These are phyloP conservation scores for Mycena latifolia DNA, from an alignment of 768 basidiomycete genomes.

Conservation along the genomic window DNA sequence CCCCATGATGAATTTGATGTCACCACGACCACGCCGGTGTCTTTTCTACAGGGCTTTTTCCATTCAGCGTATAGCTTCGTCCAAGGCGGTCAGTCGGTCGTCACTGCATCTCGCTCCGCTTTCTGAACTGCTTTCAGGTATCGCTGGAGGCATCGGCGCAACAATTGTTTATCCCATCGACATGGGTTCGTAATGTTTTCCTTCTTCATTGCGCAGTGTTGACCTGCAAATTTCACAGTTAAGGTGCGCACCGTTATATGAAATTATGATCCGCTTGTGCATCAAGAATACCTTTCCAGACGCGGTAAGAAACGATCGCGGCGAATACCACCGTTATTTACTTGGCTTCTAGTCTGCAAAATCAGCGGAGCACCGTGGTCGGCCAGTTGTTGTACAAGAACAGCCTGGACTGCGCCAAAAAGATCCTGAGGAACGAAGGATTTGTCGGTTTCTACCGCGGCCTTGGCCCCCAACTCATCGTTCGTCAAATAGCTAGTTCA, in stretches of 20 bases:
- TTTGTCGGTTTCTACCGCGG: constrained; percentile 97
- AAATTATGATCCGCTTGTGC: constrained; percentile 11
- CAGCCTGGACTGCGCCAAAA: constrained; percentile 92
- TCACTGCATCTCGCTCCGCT: background rate
- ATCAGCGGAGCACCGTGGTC: constrained; percentile 96
- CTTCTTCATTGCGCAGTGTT: constrained; percentile 15
- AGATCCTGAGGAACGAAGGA: constrained; percentile 96
- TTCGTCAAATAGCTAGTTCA: constrained; percentile 50
- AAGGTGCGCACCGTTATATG: constrained; percentile 66
- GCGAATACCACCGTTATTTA: background rate
- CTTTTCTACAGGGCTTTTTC: constrained; percentile 67
- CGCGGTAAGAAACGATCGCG: constrained; percentile 57
- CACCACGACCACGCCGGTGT: constrained; percentile 46
- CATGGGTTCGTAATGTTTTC: constrained; percentile 69
- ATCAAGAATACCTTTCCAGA: constrained; percentile 51
- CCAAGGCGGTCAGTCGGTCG: constrained; percentile 73
- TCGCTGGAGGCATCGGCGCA: constrained; percentile 95
- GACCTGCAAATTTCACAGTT: constrained; percentile 57
- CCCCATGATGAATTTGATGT: constrained; percentile 67
- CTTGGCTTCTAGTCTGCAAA: constrained; percentile 81
- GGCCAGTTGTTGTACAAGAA: constrained; percentile 98
- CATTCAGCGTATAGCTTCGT: constrained; percentile 89
- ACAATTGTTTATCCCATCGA: constrained; percentile 99
- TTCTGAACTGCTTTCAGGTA: constrained; percentile 59
- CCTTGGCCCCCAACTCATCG: constrained; percentile 93